Conservation (phyloP, 371 early-diverging fungal species). For the Fennellomyces sp. region DNA sequence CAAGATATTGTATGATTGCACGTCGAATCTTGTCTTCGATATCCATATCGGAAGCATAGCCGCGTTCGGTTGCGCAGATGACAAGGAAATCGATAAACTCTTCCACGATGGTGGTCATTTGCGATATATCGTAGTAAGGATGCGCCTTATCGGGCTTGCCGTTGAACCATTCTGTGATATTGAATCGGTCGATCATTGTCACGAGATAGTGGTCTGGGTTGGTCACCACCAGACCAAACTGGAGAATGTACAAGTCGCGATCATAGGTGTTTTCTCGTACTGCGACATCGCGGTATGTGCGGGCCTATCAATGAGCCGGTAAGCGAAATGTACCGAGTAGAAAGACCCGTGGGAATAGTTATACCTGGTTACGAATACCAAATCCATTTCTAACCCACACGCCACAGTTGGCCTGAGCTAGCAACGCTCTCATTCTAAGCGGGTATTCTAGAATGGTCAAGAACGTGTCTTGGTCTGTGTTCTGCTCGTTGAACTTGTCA, state of each 20-base stretch:
- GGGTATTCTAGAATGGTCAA: slow-evolving; percentile 76
- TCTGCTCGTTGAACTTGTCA: slow-evolving; percentile 21
- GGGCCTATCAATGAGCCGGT: slow-evolving; percentile 53
- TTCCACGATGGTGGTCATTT: slow-evolving; percentile 77
- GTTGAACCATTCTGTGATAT: slow-evolving; percentile 84
- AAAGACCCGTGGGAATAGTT: too few relatives aligned
- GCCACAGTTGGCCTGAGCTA: slow-evolving; percentile 89
- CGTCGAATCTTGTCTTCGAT: slow-evolving; percentile 78
- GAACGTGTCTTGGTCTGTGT: slow-evolving; percentile 21
- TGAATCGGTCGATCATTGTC: slow-evolving; percentile 87
- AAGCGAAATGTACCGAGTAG: too few relatives aligned
- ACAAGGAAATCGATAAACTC: slow-evolving; percentile 87
- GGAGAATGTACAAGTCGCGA: slow-evolving; percentile 85
- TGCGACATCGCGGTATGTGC: slow-evolving; percentile 81
- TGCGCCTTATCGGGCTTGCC: slow-evolving; percentile 53
- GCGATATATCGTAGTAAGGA: slow-evolving; percentile 64
- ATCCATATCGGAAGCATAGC: slow-evolving; percentile 65
- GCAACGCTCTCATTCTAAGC: slow-evolving; percentile 67
- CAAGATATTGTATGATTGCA: slow-evolving; percentile 87
- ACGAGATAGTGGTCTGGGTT: slow-evolving; percentile 80
- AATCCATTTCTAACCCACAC: slow-evolving; percentile 96
- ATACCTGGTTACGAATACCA: slow-evolving; percentile 64
- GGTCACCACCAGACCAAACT: slow-evolving; percentile 70
- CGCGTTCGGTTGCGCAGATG: slow-evolving; percentile 82
- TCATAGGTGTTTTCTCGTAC: slow-evolving; percentile 90